Percentiles rank a stretch among this genome's conserved stretches.
Conservation (phyloP, 805 yeast genomes). For the Yamadazyma sp. region DNA sequence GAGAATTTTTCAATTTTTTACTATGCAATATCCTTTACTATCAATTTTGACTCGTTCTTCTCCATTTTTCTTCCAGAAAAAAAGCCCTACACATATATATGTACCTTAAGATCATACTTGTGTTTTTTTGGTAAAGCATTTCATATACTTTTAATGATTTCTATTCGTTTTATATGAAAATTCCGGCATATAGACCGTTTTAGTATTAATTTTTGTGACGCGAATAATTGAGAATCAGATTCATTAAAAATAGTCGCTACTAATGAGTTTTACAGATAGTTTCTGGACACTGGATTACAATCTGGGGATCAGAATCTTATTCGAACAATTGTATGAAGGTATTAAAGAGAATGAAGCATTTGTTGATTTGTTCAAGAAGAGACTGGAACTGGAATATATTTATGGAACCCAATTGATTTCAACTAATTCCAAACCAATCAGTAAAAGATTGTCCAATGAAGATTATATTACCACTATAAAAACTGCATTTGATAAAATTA, state of each 20-base stretch:
- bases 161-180: too few species aligned
- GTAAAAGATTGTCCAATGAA: conserved; percentile 41
- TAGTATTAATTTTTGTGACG: not conserved
- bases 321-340: conserved; percentile 56
- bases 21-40: too few species aligned
- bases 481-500: conserved; percentile 57
- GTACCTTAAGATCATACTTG: too few species aligned
- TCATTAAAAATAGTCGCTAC: too few species aligned
- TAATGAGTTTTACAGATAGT: conserved; percentile 69
- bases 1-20: conserved; percentile 1
- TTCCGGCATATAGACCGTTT: too few species aligned
- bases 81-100: too few species aligned
- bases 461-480: conserved; percentile 64
- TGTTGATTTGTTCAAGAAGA: conserved; percentile 56
- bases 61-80: too few species aligned
- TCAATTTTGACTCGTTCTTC: too few species aligned
- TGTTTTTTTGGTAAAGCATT: too few species aligned
- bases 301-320: conserved; percentile 50
- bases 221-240: not conserved
- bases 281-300: conserved; percentile 74
- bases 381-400: conserved; percentile 69
- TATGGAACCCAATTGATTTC: conserved; percentile 57
- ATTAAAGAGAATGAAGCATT: conserved; percentile 69
- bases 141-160: too few species aligned
- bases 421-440: conserved; percentile 38